Conservation (phyloP, 2,329 filamentous ascomycete species). For the Penicillium sp. region DNA sequence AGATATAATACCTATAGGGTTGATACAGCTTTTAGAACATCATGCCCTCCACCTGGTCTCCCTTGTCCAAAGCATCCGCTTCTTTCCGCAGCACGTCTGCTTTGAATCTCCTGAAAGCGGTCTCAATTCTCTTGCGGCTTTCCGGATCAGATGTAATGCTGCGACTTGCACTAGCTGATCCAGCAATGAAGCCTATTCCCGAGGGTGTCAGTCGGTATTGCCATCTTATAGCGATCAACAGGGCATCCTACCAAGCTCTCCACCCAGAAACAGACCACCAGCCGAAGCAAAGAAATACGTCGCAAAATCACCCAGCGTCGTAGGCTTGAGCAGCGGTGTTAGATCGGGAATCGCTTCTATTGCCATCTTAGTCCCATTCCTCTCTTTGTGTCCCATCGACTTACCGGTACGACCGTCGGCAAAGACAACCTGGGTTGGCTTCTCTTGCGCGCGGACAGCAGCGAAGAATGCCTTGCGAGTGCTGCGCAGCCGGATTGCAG, state of each 20-base stretch:
- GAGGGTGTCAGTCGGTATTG: neutral
- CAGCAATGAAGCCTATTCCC: conserved; percentile 50
- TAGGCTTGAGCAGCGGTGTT: conserved; percentile 53
- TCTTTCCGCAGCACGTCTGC: conserved; percentile 59
- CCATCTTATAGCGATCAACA: neutral
- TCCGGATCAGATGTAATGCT: conserved; percentile 52
- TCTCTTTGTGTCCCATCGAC: conserved; percentile 1
- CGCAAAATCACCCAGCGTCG: conserved; percentile 54
- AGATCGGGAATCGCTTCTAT: conserved; percentile 59
- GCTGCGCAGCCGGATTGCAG: conserved; percentile 54
- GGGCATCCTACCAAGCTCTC: conserved; percentile 46
- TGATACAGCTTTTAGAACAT: conserved; percentile 10
- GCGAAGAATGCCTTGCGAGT: conserved; percentile 57
- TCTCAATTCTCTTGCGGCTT: conserved; percentile 54
- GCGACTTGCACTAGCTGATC: conserved; percentile 51
- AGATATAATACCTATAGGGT: neutral
- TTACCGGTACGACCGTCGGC: conserved; percentile 55
- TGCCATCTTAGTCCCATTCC: neutral
- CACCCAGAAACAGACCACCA: conserved; percentile 60
- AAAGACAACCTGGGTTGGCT: conserved; percentile 59
- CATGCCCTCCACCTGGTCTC: conserved; percentile 24
- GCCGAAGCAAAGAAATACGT: conserved; percentile 59
- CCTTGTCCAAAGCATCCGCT: conserved; percentile 51
- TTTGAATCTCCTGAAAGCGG: conserved; percentile 58
- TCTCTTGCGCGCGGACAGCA: conserved; percentile 57